Evolutionary conservation across 495 filamentous ascomycete genomes (phyloP).

Genomic region (Neurospora sp.): DNA sequence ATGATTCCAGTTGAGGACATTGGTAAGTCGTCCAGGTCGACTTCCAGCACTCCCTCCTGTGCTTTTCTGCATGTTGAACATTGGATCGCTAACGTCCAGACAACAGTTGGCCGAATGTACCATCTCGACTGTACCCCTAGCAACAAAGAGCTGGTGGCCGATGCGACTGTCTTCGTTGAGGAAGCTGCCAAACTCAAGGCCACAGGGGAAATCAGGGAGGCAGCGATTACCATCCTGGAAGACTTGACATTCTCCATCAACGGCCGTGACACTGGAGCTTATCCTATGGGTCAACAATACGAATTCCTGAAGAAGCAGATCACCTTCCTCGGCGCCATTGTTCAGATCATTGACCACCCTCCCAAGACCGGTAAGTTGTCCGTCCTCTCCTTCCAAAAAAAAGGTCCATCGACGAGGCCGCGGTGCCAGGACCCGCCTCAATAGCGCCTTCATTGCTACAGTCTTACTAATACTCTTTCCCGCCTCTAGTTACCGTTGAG

Average conservation of each 20-base stretch:
- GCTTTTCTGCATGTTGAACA: neutral
- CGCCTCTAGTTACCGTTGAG: neutral
- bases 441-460: neutral
- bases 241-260: neutral
- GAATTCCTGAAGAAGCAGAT: neutral
- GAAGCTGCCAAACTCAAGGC: neutral
- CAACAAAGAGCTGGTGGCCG: neutral
- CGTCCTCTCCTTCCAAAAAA: neutral
- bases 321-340: neutral
- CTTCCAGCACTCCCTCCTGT: neutral
- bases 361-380: neutral
- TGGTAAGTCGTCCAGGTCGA: neutral
- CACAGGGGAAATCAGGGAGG: neutral
- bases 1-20: neutral
- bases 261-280: neutral
- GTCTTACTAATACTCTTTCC: neutral
- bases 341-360: neutral
- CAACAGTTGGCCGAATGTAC: neutral
- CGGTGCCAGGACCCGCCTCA: neutral
- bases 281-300: neutral
- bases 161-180: neutral
- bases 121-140: neutral
- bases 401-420: neutral
- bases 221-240: neutral
- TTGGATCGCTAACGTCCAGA: neutral